These are phyloP conservation scores for Coleophoma cylindrospora DNA, from an alignment of 2,329 filamentous ascomycete species.

Conservation along the genomic window DNA sequence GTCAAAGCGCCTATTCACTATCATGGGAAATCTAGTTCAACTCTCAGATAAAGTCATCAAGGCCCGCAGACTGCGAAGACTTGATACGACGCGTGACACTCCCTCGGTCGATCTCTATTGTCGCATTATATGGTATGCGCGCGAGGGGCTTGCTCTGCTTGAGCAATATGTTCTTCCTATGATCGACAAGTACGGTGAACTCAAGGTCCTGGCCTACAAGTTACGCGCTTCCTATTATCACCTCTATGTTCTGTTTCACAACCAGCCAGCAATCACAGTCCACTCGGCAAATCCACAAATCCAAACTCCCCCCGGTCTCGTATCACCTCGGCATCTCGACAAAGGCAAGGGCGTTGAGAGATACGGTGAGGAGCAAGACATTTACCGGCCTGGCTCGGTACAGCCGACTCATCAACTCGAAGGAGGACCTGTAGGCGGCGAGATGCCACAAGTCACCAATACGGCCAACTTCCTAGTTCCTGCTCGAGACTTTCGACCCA, in stretches of 20 bases:
- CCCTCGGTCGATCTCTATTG: slow-evolving; percentile 79
- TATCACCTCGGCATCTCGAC: slow-evolving; percentile 22
- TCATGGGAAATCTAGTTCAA: slow-evolving; percentile 85
- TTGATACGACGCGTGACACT: slow-evolving; percentile 74
- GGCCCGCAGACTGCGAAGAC: slow-evolving; percentile 75
- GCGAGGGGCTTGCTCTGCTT: slow-evolving; percentile 83
- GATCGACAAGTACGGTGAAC: slow-evolving; percentile 71
- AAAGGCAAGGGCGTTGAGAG: slow-evolving; percentile 24
- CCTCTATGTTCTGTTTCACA: slow-evolving; percentile 94
- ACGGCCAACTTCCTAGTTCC: slow-evolving; percentile 75
- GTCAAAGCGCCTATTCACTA: slow-evolving; percentile 79
- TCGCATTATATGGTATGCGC: slow-evolving; percentile 92
- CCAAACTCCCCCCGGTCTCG: slow-evolving; percentile 33
- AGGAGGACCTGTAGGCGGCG: slow-evolving; percentile 39
- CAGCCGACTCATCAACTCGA: slow-evolving; percentile 27
- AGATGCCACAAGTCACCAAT: slow-evolving; percentile 30
- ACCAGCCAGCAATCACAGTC: slow-evolving; percentile 64
- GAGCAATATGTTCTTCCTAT: slow-evolving; percentile 85
- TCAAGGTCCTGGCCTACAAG: slow-evolving; percentile 88
- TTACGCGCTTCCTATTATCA: slow-evolving; percentile 92
- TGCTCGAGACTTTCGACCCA: slow-evolving; percentile 72
- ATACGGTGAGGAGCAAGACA: slow-evolving; percentile 7
- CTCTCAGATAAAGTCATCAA: slow-evolving; percentile 78
- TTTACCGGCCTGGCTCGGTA: slow-evolving; percentile 22
- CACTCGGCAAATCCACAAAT: slow-evolving; percentile 19